These are phyloP conservation scores for Adansonia grandidieri DNA, from an alignment of 441 rosid species.

Conservation along the genomic window DNA sequence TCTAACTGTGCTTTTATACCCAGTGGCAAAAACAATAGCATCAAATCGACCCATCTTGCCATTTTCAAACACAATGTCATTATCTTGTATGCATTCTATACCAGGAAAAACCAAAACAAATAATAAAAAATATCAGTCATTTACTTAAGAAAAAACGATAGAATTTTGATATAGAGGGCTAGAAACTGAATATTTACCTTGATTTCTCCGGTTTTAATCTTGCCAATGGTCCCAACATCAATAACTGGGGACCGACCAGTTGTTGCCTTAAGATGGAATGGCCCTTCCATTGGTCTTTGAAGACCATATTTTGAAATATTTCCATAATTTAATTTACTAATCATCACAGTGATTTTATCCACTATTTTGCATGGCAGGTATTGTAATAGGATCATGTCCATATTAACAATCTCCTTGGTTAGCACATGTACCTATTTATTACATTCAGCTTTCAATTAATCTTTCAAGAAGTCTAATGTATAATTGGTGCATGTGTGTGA, in stretches of 20 bases:
- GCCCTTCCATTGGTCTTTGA: background rate
- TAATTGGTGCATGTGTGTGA: background rate
- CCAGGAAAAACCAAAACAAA: background rate
- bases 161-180: background rate
- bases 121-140: background rate
- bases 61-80: background rate
- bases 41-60: background rate
- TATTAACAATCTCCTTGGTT: background rate
- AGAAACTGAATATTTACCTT: background rate
- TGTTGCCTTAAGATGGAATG: constrained; percentile 4
- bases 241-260: background rate
- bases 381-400: background rate
- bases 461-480: background rate
- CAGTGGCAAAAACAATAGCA: constrained; percentile 1
- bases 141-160: too few species aligned
- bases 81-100: background rate
- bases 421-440: background rate
- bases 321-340: background rate
- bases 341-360: background rate
- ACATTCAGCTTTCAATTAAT: background rate
- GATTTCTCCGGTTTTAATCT: background rate
- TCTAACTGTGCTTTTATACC: background rate
- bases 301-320: background rate
- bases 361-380: background rate
- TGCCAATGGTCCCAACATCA: background rate